Evolutionary conservation across 306 rosid species (phyloP).

Genomic region (Castanea crenata): DNA sequence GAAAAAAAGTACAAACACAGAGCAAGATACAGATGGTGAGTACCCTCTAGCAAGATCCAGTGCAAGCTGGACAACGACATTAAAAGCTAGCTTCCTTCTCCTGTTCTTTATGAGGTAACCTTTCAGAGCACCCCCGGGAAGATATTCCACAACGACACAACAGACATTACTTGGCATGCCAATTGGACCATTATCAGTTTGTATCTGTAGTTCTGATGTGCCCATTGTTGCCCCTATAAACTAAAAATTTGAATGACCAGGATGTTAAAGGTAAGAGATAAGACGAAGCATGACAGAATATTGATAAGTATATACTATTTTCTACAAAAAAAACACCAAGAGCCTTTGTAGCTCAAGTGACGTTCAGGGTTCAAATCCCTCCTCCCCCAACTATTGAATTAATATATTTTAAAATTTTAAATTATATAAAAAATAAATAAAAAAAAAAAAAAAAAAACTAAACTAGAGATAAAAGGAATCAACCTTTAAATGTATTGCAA

Average conservation of each 20-base stretch:
- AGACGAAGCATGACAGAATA: neutral
- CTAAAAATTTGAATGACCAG: conserved; percentile 42
- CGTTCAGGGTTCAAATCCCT: no score
- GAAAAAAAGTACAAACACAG: neutral
- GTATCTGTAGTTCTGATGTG: conserved; percentile 81
- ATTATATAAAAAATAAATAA: no score
- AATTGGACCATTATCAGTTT: conserved; percentile 81
- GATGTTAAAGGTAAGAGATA: conserved; percentile 5
- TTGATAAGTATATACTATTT: no score
- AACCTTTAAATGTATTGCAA: neutral
- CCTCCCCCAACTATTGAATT: no score
- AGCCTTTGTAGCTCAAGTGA: no score
- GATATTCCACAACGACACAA: conserved; percentile 97
- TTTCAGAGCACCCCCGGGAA: conserved; percentile 82
- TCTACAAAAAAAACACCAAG: neutral
- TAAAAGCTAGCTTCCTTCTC: conserved; percentile 89
- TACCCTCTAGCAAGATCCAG: conserved; percentile 99
- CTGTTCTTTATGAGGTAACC: conserved; percentile 84
- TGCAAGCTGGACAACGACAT: conserved; percentile 86
- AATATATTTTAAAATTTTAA: no score
- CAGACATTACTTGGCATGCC: conserved; percentile 91
- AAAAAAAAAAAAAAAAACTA: fast-evolving
- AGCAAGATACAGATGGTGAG: neutral
- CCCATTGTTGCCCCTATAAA: conserved; percentile 98
- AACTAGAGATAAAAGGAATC: neutral